Evolutionary conservation across 352 stramenopile species (phyloP).

Genomic region (Phytophthora macrochlamydospora): DNA sequence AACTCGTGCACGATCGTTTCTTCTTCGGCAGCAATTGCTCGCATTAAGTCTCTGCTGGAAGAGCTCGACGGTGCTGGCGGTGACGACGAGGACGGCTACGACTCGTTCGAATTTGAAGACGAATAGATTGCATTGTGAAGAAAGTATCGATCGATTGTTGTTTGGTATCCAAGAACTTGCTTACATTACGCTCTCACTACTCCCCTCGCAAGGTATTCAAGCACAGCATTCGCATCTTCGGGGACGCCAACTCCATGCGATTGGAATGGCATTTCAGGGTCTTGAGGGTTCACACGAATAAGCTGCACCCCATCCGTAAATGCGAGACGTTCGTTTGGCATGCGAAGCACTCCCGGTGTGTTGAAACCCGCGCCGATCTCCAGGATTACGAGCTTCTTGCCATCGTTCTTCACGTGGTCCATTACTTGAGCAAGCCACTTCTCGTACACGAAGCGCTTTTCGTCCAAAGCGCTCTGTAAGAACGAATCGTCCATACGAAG

Average conservation of each 20-base stretch:
- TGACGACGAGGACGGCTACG: slow-evolving; percentile 71
- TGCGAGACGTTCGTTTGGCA: slow-evolving; percentile 61
- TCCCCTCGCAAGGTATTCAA: slow-evolving; percentile 39
- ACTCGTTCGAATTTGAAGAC: slow-evolving; percentile 81
- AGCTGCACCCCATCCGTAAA: slow-evolving; percentile 47
- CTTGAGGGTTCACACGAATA: slow-evolving; percentile 60
- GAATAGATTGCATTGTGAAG: slow-evolving; percentile 24
- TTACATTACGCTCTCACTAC: not conserved
- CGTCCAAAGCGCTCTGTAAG: slow-evolving; percentile 46
- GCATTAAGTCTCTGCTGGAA: slow-evolving; percentile 74
- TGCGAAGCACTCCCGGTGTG: slow-evolving; percentile 60
- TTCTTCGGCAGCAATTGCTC: slow-evolving; percentile 58
- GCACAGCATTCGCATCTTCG: slow-evolving; percentile 50
- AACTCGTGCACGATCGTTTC: slow-evolving; percentile 81
- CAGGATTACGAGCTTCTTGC: slow-evolving; percentile 71
- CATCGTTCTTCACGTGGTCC: slow-evolving; percentile 32
- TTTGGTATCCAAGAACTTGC: not conserved
- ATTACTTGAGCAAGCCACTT: slow-evolving; percentile 43
- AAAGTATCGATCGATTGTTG: not conserved
- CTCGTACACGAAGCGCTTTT: slow-evolving; percentile 41
- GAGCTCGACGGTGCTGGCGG: slow-evolving; percentile 64
- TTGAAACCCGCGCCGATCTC: slow-evolving; percentile 79
- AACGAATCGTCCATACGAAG: slow-evolving; percentile 57
- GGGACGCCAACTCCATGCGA: slow-evolving; percentile 50
- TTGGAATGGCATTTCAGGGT: slow-evolving; percentile 61